A percentile compares a stretch with the other conserved stretches of the same genome.
Conservation (phyloP, 176 grass and related monocot species). For the Puya raimondii region DNA sequence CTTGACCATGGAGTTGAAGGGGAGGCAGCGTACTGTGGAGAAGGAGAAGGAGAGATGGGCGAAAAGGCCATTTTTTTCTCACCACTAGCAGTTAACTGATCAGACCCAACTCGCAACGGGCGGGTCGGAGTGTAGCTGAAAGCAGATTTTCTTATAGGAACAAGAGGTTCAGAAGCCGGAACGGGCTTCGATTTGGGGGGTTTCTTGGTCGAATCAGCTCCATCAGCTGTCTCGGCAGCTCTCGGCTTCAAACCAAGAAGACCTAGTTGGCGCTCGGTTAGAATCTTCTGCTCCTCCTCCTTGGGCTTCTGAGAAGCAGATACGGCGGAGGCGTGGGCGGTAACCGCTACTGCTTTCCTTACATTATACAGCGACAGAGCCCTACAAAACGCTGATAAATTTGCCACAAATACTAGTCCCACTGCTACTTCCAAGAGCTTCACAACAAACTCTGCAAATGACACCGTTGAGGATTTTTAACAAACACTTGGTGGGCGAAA, state of each 20-base stretch:
- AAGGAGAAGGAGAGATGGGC: constrained; percentile 55
- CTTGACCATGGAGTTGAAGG: constrained; percentile 86
- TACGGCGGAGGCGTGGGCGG: not conserved
- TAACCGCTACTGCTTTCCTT: constrained; percentile 11
- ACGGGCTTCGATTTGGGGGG: constrained; percentile 57
- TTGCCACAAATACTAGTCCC: constrained; percentile 40
- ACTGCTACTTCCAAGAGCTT: constrained; percentile 43
- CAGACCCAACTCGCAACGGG: constrained; percentile 36
- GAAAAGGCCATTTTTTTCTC: constrained; percentile 39
- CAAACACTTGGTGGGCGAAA: constrained; percentile 13
- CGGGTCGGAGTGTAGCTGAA: constrained; percentile 76
- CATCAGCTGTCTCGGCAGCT: constrained; percentile 14
- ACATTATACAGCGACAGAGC: constrained; percentile 47
- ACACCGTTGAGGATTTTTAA: constrained; percentile 7
- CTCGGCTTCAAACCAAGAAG: constrained; percentile 48
- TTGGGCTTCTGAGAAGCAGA: constrained; percentile 29
- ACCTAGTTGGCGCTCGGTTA: constrained; percentile 42
- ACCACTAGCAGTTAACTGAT: constrained; percentile 42
- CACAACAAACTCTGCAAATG: constrained; percentile 43
- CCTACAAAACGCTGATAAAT: constrained; percentile 46
- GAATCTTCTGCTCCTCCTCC: constrained; percentile 27
- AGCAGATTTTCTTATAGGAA: constrained; percentile 61
- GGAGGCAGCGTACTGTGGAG: constrained; percentile 49
- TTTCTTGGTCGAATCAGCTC: constrained; percentile 47
- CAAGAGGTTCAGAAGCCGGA: constrained; percentile 58